phyloP scores from a whole-genome alignment of 441 rosid genomes.

The Jatropha multifida region DNA sequence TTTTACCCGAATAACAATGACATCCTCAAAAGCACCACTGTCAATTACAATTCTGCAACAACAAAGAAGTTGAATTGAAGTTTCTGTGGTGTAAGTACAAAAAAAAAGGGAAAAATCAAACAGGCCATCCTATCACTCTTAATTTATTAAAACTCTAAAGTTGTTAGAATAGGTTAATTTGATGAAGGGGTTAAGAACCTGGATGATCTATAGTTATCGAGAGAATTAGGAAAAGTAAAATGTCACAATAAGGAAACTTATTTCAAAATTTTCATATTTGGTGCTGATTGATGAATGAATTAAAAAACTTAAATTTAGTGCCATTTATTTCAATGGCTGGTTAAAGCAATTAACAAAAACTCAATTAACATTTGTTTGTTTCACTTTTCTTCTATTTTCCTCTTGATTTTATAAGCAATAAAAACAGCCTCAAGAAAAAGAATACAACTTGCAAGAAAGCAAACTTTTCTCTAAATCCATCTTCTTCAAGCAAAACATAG shows the following conservation, averaged over 20 bases:
- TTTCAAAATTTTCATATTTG: neutral
- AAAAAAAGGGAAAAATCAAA: neutral
- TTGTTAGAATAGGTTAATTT: neutral
- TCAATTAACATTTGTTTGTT: neutral
- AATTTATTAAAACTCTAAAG: neutral
- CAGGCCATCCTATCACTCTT: neutral
- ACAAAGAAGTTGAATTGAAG: constrained; percentile 18
- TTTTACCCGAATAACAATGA: constrained; percentile 73
- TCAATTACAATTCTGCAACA: constrained; percentile 79
- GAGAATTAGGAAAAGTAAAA: neutral
- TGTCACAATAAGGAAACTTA: neutral
- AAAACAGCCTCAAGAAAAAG: neutral
- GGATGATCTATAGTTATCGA: too few species aligned
- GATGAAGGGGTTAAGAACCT: neutral
- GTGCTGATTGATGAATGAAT: neutral
- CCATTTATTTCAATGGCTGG: neutral
- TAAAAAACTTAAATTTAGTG: neutral
- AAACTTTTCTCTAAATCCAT: constrained; percentile 2
- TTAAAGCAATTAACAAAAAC: neutral
- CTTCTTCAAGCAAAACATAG: constrained; percentile 9
- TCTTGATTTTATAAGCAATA: neutral
- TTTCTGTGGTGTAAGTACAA: neutral
- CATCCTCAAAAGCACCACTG: constrained; percentile 61
- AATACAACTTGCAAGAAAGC: constrained; percentile 18
- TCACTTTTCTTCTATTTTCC: neutral